These are phyloP conservation scores for Citrus glauca DNA, from an alignment of 345 rosid species.

Conservation along the genomic window DNA sequence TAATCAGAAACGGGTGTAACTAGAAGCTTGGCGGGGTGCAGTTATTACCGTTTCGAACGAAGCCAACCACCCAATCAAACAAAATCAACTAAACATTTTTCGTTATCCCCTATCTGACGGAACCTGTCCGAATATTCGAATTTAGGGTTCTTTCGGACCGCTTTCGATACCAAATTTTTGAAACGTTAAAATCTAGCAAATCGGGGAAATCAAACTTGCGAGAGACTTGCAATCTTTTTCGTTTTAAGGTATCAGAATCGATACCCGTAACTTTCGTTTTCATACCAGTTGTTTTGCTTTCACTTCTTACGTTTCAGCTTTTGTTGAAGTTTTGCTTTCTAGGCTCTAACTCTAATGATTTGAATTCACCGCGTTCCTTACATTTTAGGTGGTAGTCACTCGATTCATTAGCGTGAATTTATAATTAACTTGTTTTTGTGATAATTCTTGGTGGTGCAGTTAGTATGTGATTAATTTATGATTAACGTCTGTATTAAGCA, in stretches of 20 bases:
- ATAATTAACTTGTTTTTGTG: not conserved
- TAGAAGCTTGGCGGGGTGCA: too few relatives aligned
- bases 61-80: too few relatives aligned
- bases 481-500: not conserved
- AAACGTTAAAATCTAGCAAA: not conserved
- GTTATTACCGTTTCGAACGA: too few relatives aligned
- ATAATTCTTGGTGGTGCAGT: not conserved
- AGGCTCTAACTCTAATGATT: not conserved
- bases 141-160: conserved; percentile 9
- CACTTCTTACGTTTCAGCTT: not conserved
- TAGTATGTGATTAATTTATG: not conserved
- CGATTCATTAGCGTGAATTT: not conserved
- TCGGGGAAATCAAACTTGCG: not conserved
- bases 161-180: not conserved
- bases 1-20: too few relatives aligned
- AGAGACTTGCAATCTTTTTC: not conserved
- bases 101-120: too few relatives aligned
- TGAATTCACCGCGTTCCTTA: not conserved
- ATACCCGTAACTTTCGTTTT: not conserved
- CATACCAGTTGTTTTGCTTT: too few relatives aligned
- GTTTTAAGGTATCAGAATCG: not conserved
- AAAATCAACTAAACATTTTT: too few relatives aligned
- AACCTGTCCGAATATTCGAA: conserved; percentile 15
- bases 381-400: not conserved
- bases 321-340: not conserved